Evolutionary conservation across 345 rosid genomes (phyloP).

Genomic region (Heritiera fomes): DNA sequence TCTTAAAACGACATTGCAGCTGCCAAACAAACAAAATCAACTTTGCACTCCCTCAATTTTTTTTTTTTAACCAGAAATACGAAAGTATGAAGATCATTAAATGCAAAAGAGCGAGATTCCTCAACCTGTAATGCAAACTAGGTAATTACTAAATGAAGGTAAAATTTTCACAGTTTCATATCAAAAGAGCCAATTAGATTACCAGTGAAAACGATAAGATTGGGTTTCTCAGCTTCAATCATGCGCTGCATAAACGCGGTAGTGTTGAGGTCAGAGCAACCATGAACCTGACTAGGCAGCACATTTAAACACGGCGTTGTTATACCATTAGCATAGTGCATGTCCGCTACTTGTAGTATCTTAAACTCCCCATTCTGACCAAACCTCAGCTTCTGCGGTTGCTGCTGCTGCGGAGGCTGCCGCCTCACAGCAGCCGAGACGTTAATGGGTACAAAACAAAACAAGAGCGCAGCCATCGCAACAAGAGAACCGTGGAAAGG

Average conservation of each 20-base stretch:
- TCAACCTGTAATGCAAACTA: background rate
- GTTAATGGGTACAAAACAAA: conserved; percentile 22
- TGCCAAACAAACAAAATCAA: too few species aligned
- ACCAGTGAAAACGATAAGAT: conserved; percentile 92
- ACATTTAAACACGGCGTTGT: conserved; percentile 56
- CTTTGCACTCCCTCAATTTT: background rate
- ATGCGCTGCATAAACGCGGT: conserved; percentile 66
- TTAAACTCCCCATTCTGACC: conserved; percentile 61
- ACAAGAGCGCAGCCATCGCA: conserved; percentile 19
- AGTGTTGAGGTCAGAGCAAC: conserved; percentile 90
- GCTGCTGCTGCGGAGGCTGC: conserved; percentile 17
- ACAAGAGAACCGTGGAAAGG: conserved; percentile 21
- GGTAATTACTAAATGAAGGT: background rate
- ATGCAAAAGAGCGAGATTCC: conserved; percentile 7
- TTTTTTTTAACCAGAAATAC: background rate
- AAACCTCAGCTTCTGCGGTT: conserved; percentile 47
- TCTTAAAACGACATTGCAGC: background rate
- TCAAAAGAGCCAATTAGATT: background rate
- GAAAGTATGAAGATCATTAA: background rate
- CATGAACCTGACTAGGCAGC: conserved; percentile 41
- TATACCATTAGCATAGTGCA: conserved; percentile 84
- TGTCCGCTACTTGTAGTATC: conserved; percentile 89
- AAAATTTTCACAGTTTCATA: too few species aligned
- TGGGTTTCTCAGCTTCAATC: conserved; percentile 77
- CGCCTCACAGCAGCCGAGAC: conserved; percentile 24